These are phyloP conservation scores for Podospora anserina DNA, from an alignment of 495 filamentous ascomycete species.

Conservation along the genomic window DNA sequence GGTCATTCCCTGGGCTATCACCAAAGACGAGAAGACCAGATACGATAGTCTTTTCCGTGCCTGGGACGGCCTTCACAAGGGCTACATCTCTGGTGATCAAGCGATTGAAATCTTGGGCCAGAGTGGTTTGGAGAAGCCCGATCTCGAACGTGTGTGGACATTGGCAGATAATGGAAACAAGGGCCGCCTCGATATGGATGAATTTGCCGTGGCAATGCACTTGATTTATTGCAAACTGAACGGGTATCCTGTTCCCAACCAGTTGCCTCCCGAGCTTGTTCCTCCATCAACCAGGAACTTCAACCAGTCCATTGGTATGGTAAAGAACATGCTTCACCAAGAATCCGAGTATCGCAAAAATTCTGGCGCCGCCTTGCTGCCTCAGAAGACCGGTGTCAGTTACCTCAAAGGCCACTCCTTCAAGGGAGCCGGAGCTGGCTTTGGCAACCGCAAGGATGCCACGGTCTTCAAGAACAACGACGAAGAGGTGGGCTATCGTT, in stretches of 20 bases:
- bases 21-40: conserved; percentile 96
- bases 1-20: conserved; percentile 96
- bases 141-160: conserved; percentile 93
- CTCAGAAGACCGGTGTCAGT: conserved; percentile 95
- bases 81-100: conserved; percentile 87
- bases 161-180: conserved; percentile 90
- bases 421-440: conserved; percentile 47
- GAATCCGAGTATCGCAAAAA: conserved; percentile 84
- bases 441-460: conserved; percentile 75
- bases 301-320: conserved; percentile 83
- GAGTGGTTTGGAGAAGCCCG: conserved; percentile 84
- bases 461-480: conserved; percentile 97
- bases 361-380: conserved; percentile 79
- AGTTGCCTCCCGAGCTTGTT: conserved; percentile 87
- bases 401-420: conserved; percentile 97
- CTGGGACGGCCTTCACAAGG: conserved; percentile 94
- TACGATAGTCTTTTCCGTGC: conserved; percentile 95
- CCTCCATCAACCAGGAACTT: conserved; percentile 95
- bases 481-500: conserved; percentile 82
- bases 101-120: conserved; percentile 98
- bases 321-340: conserved; percentile 87
- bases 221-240: conserved; percentile 96
- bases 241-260: conserved; percentile 89
- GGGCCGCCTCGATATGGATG: conserved; percentile 91
- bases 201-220: conserved; percentile 99